Base-by-base conservation (phyloP, 2,329 filamentous ascomycete genomes). In the Apiospora hydei region DNA sequence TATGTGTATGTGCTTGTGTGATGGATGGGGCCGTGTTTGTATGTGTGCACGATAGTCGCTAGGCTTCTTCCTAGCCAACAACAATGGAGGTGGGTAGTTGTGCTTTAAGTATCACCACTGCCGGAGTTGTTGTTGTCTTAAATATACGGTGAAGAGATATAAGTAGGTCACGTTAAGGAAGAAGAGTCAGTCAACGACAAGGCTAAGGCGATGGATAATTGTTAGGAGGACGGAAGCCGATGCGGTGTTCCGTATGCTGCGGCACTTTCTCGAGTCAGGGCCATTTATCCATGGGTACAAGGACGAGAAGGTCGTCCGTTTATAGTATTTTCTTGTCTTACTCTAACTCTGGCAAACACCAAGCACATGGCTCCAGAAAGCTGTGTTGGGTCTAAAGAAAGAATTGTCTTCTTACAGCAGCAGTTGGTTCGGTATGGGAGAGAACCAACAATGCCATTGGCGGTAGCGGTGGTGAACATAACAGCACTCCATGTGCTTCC, bases 371-470 rank as follows among this genome's bases (percentile, higher is more conserved):
- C 13, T n/a, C 34, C 18, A 13, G 34, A 24, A 64, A 64, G 21
- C 57, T 24, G 34, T 64, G 57, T 64, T 64, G 57, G 57, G 18
- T 64, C 57, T 64, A 64, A 64, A 64, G 34, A 64, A 64, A 64
- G 57, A 64, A 41, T 64, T 64, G 57, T 41, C 30, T 41, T 38
- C 30, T 13, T 34, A 41, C 57, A 38, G 16, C 21, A 41, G 57
- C 57, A 24, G 57, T 64, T 64, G 57, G 57, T 21, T 64, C 34
- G 21, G 18, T 34, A n/a, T 18, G 26, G 10, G 11, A n/a, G 24
- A 64, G 26, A 41, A 64, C 34, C 34, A 64, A 64, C 57, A 64
- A 64, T 64, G 34, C 34, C 34, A 49, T 64, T 64, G 34, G 57
- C 57, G 18, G 57, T 34, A n/a, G 7, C 34, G 26, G 30, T n/a